These are phyloP conservation scores for Fusarium clavum DNA, from an alignment of 2,329 filamentous ascomycete genomes.

Conservation along the genomic window DNA sequence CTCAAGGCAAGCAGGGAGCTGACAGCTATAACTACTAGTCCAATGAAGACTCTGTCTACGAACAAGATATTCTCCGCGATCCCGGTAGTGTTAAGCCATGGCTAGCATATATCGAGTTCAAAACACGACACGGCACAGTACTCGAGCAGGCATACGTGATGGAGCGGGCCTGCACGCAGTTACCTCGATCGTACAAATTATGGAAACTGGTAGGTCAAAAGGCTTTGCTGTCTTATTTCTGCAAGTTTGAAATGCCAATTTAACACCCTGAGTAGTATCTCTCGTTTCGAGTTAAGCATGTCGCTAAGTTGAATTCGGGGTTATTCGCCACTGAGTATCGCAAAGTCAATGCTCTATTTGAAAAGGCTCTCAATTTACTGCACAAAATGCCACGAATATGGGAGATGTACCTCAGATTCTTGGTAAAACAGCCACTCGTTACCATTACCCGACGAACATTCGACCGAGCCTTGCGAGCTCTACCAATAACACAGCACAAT, in stretches of 20 bases:
- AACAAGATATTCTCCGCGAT: slow-evolving; percentile 92
- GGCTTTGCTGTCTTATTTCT: background rate
- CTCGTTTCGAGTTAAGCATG: slow-evolving; percentile 82
- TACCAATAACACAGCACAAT: slow-evolving; percentile 95
- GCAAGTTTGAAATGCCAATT: background rate
- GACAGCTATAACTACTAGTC: slow-evolving; percentile 60
- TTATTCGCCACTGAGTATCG: slow-evolving; percentile 82
- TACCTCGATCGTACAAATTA: slow-evolving; percentile 96
- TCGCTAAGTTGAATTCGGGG: slow-evolving; percentile 84
- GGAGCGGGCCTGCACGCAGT: slow-evolving; percentile 88
- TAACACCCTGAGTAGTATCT: slow-evolving; percentile 72
- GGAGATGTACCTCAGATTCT: slow-evolving; percentile 95
- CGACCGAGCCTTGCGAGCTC: slow-evolving; percentile 88
- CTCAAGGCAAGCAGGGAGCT: slow-evolving; percentile 35
- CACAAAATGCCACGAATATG: slow-evolving; percentile 99
- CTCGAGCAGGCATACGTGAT: slow-evolving; percentile 89
- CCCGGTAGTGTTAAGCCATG: slow-evolving; percentile 90
- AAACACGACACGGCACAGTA: slow-evolving; percentile 83
- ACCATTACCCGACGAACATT: slow-evolving; percentile 89
- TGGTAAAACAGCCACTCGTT: slow-evolving; percentile 91
- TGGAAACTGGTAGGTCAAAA: slow-evolving; percentile 82
- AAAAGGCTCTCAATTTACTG: slow-evolving; percentile 88
- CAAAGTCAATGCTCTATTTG: slow-evolving; percentile 96
- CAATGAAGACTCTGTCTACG: slow-evolving; percentile 93
- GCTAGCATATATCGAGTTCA: slow-evolving; percentile 94